Evolutionary conservation across 2,329 filamentous ascomycete species (phyloP), one percentile per base, ranked within the genome.

Genomic region (Boeremia exigua): DNA sequence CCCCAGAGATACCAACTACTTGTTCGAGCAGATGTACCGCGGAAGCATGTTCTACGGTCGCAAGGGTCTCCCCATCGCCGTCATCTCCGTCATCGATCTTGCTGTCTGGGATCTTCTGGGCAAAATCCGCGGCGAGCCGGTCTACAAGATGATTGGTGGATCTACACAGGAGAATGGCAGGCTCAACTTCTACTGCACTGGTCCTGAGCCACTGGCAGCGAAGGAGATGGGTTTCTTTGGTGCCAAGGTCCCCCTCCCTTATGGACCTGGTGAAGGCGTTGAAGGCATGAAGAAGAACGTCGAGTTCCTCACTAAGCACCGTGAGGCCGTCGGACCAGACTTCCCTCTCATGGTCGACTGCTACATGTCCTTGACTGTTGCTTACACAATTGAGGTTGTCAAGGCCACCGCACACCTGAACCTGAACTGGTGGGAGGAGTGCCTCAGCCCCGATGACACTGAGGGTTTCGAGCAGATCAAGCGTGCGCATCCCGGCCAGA

Each of bases 391-490:
- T 65, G 89, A 96, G 77, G 83, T 97, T 23, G 93, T 90, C 58
- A 90, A 93, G 78, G 89, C 88, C 47, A 92, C 89, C 72, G 85
- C 91, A 66, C 87, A 92, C 65, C 84, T 96, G 63, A 85, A 94
- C 76, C 93, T 97, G 74, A 92, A 96, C 80, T 97, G 93, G 93
- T 96, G 92, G 92, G 93, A 97, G 80, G 93, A 97, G 80, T 96
- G 92, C 62, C 80, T 97, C 60, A 90, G 88, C 28, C 93, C 93
- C 10, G 93, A 97, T 76, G 93, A 97, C 79, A 91, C 90, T 43
- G 93, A 96, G 68, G 93, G 93, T 53, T 96, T 96, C 69, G 89
- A 87, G 62, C 86, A 92, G 73, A 87, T 97, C 79, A 97, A 97
- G 83, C 87, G 88, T 45, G 93, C 93, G 1, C 92, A 96, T 73